Percentiles rank a stretch among this genome's conserved stretches.
These are phyloP conservation scores for Talaromyces sp. DNA, from an alignment of 2,329 filamentous ascomycete genomes.

Conservation along the genomic window DNA sequence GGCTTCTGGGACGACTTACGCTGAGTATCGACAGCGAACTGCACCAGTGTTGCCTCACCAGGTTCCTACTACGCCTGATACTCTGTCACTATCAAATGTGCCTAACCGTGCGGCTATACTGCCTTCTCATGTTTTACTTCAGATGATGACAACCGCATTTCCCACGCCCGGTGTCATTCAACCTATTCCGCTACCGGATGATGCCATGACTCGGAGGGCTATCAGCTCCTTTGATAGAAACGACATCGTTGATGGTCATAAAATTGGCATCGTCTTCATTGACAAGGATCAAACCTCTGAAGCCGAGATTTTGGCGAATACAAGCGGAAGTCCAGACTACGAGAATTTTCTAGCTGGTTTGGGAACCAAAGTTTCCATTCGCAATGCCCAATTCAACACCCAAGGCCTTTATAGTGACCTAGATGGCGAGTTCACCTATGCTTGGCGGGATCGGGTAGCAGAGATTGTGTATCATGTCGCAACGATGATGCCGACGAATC, in stretches of 20 bases:
- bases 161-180: conserved; percentile 50
- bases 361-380: conserved; percentile 74
- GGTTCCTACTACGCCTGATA: conserved; percentile 34
- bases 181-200: conserved; percentile 71
- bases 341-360: conserved; percentile 77
- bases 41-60: conserved; percentile 44
- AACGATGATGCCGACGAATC: conserved; percentile 93
- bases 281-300: conserved; percentile 81
- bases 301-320: conserved; percentile 79
- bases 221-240: conserved; percentile 80
- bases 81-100: conserved; percentile 35
- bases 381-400: conserved; percentile 83
- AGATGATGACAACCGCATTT: conserved; percentile 40
- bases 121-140: conserved; percentile 44
- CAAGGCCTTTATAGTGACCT: conserved; percentile 81
- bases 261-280: conserved; percentile 91
- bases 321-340: conserved; percentile 81
- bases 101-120: conserved; percentile 37
- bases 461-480: conserved; percentile 95
- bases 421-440: conserved; percentile 85
- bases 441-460: conserved; percentile 90
- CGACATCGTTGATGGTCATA: conserved; percentile 89
- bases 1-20: conserved; percentile 48
- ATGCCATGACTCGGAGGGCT: conserved; percentile 67
- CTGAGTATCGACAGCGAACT: conserved; percentile 44